phyloP scores from a whole-genome alignment of 2,329 filamentous ascomycete genomes.

The Lasiodiplodia citricola region DNA sequence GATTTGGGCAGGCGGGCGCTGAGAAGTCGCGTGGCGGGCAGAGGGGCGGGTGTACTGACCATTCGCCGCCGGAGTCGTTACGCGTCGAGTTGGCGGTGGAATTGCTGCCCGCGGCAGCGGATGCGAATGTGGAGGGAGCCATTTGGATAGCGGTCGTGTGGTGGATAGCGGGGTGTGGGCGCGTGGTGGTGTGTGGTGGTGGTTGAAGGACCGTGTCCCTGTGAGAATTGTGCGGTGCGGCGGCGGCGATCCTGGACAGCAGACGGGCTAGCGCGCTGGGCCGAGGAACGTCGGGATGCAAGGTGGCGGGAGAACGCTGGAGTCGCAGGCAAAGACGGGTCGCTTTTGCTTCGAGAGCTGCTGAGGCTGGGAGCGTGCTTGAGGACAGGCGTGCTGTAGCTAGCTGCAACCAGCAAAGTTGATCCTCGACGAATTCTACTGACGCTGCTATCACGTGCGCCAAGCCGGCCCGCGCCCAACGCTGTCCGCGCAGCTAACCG shows the following conservation, averaged over 20 bases:
- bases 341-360: background rate
- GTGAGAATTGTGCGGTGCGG: conserved; percentile 25
- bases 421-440: conserved; percentile 25
- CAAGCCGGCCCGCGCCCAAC: conserved; percentile 12
- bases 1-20: conserved; percentile 12
- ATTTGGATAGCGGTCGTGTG: conserved; percentile 34
- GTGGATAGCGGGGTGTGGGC: conserved; percentile 3
- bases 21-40: conserved; percentile 27
- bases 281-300: background rate
- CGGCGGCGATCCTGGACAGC: conserved; percentile 23
- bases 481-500: background rate
- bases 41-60: conserved; percentile 44
- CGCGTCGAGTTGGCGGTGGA: conserved; percentile 45
- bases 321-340: conserved; percentile 4
- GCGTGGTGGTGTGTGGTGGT: conserved; percentile 22
- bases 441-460: conserved; percentile 22
- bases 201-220: conserved; percentile 22
- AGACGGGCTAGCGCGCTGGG: conserved; percentile 18
- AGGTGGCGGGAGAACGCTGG: conserved; percentile 10
- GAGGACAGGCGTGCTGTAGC: background rate
- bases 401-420: conserved; percentile 25
- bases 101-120: conserved; percentile 54
- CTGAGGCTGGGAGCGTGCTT: conserved; percentile 5
- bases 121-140: conserved; percentile 57
- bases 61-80: conserved; percentile 51